phyloP scores from a whole-genome alignment of 176 grass and related monocot species.

The Puya raimondii region DNA sequence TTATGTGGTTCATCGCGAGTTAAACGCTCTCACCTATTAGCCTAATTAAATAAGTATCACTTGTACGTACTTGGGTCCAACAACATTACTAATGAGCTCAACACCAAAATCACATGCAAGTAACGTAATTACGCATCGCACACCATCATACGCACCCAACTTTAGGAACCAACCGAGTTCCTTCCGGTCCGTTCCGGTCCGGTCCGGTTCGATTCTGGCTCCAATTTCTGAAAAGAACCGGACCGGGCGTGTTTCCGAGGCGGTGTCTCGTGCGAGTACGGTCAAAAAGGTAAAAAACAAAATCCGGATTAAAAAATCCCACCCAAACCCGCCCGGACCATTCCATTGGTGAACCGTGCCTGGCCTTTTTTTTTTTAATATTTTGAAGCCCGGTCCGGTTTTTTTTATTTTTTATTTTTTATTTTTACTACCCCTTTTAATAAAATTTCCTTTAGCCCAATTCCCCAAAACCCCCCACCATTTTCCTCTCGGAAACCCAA shows the following conservation, averaged over 20 bases:
- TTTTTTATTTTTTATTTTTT: background rate
- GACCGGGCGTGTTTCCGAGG: constrained; percentile 20
- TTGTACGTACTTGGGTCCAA: too few species aligned
- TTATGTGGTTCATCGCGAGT: too few species aligned
- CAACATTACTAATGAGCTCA: too few species aligned
- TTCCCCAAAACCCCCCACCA: constrained; percentile 63
- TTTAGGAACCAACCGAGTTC: background rate
- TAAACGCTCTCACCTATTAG: too few species aligned
- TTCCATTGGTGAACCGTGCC: constrained; percentile 15
- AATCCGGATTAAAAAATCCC: background rate
- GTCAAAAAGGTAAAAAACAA: constrained; percentile 25
- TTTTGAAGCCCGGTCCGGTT: background rate
- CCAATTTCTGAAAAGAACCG: background rate
- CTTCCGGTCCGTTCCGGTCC: background rate
- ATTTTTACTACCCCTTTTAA: background rate
- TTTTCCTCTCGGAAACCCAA: constrained; percentile 45
- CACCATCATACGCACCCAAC: background rate
- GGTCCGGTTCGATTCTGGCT: background rate
- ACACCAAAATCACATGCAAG: too few species aligned
- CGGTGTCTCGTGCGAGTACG: constrained; percentile 32
- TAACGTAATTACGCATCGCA: too few species aligned
- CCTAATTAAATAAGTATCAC: too few species aligned
- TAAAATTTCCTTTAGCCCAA: constrained; percentile 20
- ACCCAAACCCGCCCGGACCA: constrained; percentile 15
- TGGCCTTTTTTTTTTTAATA: background rate